phyloP scores from a whole-genome alignment of 306 rosid species.

The Parietaria judaica region DNA sequence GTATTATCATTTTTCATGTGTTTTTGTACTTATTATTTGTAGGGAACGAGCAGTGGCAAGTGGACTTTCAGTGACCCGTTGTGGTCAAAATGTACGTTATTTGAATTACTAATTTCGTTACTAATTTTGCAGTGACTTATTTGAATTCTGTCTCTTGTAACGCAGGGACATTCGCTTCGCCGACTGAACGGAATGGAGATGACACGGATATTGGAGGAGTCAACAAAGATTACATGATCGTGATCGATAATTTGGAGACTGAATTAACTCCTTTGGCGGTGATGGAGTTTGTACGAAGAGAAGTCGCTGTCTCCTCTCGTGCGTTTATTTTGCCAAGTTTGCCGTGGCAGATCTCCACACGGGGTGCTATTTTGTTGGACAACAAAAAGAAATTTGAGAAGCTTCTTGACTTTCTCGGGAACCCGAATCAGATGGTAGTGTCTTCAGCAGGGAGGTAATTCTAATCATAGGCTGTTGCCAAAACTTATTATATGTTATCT shows the following conservation, averaged over 20 bases:
- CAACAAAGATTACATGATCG: slow-evolving; percentile 30
- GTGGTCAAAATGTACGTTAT: slow-evolving; percentile 23
- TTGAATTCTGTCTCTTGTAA: background rate
- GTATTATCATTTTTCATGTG: background rate
- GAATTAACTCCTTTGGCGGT: slow-evolving; percentile 32
- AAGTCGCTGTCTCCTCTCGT: slow-evolving; percentile 36
- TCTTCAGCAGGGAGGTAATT: slow-evolving; percentile 68
- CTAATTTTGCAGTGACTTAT: background rate
- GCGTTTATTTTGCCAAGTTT: slow-evolving; percentile 44
- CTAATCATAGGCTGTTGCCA: background rate
- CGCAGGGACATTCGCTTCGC: slow-evolving; percentile 18
- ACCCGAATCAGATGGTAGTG: slow-evolving; percentile 40
- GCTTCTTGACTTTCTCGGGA: slow-evolving; percentile 42
- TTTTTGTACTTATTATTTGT: slow-evolving; percentile 7
- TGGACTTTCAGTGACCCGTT: slow-evolving; percentile 4
- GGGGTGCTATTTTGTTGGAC: slow-evolving; percentile 42
- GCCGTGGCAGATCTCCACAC: slow-evolving; percentile 30
- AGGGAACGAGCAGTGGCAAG: slow-evolving; percentile 30
- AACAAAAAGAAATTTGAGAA: slow-evolving; percentile 29
- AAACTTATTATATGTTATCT: no score
- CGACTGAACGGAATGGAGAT: slow-evolving; percentile 5
- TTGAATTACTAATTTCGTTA: no score
- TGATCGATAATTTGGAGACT: slow-evolving; percentile 63
- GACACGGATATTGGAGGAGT: slow-evolving; percentile 47
- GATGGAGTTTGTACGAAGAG: slow-evolving; percentile 37